Percentiles rank a stretch among this genome's conserved stretches.
Evolutionary conservation across 1,284 basidiomycete genomes (phyloP).

Genomic region (Leccinum solheimii): DNA sequence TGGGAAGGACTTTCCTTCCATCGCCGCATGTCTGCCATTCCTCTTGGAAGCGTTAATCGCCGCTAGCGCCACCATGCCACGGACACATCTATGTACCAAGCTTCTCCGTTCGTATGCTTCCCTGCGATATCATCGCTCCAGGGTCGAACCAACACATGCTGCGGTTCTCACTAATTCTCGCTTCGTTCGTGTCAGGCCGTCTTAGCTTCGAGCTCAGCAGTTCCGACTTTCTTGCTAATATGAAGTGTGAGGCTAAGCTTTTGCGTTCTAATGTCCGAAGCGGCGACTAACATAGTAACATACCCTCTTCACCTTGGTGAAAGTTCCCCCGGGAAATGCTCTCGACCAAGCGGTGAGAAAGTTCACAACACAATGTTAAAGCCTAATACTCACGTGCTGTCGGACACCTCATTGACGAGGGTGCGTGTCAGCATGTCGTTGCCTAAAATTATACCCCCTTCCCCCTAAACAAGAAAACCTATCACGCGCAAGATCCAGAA

Average conservation of each 20-base stretch:
- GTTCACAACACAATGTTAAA: constrained; percentile 20
- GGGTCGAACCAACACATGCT: constrained; percentile 14
- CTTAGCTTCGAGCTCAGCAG: constrained; percentile 5
- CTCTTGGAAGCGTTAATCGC: constrained; percentile 36
- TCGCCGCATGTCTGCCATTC: constrained; percentile 29
- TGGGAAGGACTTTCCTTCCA: constrained; percentile 25
- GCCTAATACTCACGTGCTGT: constrained; percentile 15
- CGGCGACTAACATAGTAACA: not conserved
- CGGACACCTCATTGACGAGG: not conserved
- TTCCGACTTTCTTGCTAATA: constrained; percentile 4
- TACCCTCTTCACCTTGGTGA: not conserved
- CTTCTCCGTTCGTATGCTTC: constrained; percentile 30
- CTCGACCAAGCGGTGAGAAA: constrained; percentile 24
- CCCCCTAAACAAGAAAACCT: constrained; percentile 6
- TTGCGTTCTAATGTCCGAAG: constrained; percentile 2
- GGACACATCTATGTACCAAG: constrained; percentile 21
- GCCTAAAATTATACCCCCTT: not conserved
- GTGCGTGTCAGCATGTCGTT: constrained; percentile 6
- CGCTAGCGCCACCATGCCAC: constrained; percentile 31
- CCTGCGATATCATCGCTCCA: constrained; percentile 33
- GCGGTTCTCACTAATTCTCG: constrained; percentile 12
- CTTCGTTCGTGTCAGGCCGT: constrained; percentile 22
- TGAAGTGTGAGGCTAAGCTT: not conserved
- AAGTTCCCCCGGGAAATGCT: constrained; percentile 6
- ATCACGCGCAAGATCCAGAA: not conserved